Evolutionary conservation across 2,329 filamentous ascomycete genomes (phyloP), one percentile per base, ranked within the genome.

Genomic region (Paraphoma sp.): DNA sequence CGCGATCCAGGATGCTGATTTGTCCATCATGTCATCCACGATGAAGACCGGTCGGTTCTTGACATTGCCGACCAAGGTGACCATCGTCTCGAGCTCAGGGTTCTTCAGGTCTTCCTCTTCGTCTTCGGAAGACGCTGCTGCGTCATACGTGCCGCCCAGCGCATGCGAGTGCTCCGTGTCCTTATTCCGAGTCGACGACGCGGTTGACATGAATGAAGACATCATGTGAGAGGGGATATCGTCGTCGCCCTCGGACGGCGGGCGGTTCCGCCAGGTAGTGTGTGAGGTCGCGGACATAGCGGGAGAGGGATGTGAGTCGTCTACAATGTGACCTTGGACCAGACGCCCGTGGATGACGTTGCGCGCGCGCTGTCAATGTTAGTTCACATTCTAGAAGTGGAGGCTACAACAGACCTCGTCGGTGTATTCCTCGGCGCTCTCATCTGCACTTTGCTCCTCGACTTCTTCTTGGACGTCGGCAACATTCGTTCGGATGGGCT

Each of bases 21-120:
- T 97, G 80, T 99, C 95, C 71, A 99, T 97, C 91, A 99, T 98
- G 76, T 99, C 95, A 75, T 99, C 95, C 48, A 99, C 91, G 59
- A 99, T 93, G 74, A 99, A 90, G 51, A 98, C 95, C 0, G 92
- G 89, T 56, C 92, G 87, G 73, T 92, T 88, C 72, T 88, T 90
- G 57, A 99, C 95, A 69, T 98, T 92, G 58, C 95, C 95, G 12
- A 99, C 95, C n/a, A 99, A 83, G 0, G 95, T 99, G 68, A 99
- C 96, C 82, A 94, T 97, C 72, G 93, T 93, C 80, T 99, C 95
- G 18, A 94, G 83, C 58, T 89, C 88, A 10, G 89, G 87, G 65
- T 94, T 88, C 68, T 89, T 86, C 50, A 94, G 86, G n/a, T 89
- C 88, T 65, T 96, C 92, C 69, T 99, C 95, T 76, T 98, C 95